These are phyloP conservation scores for Hymenoscyphus linearis DNA, from an alignment of 2,329 filamentous ascomycete genomes.

Conservation along the genomic window DNA sequence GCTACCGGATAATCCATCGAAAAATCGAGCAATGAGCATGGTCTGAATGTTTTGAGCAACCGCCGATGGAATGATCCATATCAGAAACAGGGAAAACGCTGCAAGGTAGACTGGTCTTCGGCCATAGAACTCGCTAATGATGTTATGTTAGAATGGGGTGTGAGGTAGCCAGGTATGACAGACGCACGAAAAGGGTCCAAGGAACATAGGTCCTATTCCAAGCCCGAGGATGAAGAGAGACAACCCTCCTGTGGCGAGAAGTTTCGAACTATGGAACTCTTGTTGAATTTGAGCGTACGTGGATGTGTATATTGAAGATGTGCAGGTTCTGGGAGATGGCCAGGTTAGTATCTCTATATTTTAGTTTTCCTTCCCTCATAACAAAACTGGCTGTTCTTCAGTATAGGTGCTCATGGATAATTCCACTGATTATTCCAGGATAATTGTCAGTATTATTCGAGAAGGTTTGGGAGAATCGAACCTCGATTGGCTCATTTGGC, in stretches of 20 bases:
- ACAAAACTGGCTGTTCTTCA: too few relatives aligned
- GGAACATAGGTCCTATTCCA: slow-evolving; percentile 50
- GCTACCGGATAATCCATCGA: slow-evolving; percentile 67
- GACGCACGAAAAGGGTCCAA: slow-evolving; percentile 46
- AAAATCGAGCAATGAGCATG: slow-evolving; percentile 71
- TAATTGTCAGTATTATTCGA: too few relatives aligned
- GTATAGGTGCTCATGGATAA: too few relatives aligned
- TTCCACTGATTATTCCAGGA: too few relatives aligned
- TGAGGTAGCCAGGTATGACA: slow-evolving; percentile 5
- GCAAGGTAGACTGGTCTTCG: slow-evolving; percentile 73
- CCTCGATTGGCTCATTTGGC: too few relatives aligned
- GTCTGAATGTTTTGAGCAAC: slow-evolving; percentile 78
- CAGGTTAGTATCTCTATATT: neutral
- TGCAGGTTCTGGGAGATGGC: slow-evolving; percentile 57
- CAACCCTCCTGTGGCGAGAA: slow-evolving; percentile 74
- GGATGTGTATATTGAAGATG: slow-evolving; percentile 82
- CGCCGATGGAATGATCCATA: slow-evolving; percentile 78
- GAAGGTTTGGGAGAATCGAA: too few relatives aligned
- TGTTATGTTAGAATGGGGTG: slow-evolving; percentile 1
- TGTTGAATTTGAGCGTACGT: slow-evolving; percentile 72
- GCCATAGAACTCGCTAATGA: slow-evolving; percentile 62
- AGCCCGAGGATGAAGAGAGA: slow-evolving; percentile 79
- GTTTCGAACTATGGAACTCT: slow-evolving; percentile 66
- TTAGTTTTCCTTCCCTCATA: neutral
- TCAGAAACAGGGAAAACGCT: slow-evolving; percentile 67